Conservation (phyloP, 2,329 filamentous ascomycete species). For the Fusarium succisae region DNA sequence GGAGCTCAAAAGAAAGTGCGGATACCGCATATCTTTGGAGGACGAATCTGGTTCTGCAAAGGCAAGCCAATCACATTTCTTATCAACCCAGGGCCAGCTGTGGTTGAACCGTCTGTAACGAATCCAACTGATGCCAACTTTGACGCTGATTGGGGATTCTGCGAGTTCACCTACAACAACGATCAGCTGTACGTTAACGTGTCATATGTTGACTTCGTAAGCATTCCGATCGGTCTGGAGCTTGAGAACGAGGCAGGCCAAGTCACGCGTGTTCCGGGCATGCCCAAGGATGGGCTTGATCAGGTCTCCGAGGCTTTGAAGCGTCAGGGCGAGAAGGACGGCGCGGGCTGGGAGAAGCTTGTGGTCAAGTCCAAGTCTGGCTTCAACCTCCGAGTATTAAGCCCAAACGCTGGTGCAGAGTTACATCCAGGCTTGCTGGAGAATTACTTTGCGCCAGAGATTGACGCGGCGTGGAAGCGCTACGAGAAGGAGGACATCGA, state of each 20-base stretch:
- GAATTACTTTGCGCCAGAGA: conserved; percentile 61
- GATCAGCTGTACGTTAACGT: conserved; percentile 74
- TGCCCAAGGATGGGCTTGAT: conserved; percentile 57
- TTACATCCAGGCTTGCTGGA: conserved; percentile 56
- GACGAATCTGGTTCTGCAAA: conserved; percentile 76
- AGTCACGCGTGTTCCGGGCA: conserved; percentile 58
- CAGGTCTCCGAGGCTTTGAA: conserved; percentile 56
- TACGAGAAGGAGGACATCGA: conserved; percentile 56
- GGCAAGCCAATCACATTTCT: conserved; percentile 71
- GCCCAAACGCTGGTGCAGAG: conserved; percentile 61
- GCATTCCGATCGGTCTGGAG: conserved; percentile 67
- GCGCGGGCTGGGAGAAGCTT: conserved; percentile 62
- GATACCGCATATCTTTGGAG: conserved; percentile 76
- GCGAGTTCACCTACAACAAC: conserved; percentile 73
- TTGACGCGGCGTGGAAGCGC: conserved; percentile 62
- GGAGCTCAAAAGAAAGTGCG: conserved; percentile 68
- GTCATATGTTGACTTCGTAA: conserved; percentile 79
- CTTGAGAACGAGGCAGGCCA: conserved; percentile 59
- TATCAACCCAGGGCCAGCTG: conserved; percentile 75
- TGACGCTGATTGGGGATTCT: conserved; percentile 70
- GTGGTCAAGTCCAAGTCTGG: conserved; percentile 54
- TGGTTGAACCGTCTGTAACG: conserved; percentile 79
- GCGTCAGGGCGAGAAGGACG: conserved; percentile 56
- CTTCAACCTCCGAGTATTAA: conserved; percentile 59
- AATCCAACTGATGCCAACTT: conserved; percentile 73